Conservation (phyloP, 108 stramenopile species). For the Skeletonema menzelii region DNA sequence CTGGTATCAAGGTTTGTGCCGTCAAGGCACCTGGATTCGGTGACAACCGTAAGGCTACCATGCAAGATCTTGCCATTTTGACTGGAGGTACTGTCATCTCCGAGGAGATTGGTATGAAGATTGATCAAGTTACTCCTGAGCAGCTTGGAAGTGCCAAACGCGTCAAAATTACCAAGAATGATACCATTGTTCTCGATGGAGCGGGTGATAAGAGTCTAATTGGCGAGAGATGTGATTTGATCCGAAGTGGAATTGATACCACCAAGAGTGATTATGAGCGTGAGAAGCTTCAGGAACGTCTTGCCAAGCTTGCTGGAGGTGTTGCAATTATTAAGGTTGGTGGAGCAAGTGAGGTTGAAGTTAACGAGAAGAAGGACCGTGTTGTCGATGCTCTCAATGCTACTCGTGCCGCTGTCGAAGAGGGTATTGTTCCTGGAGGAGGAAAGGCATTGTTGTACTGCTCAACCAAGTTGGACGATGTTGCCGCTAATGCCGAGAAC, state of each 20-base stretch:
- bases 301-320: slow-evolving; percentile 98
- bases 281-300: slow-evolving; percentile 99
- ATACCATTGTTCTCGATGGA: slow-evolving; percentile 97
- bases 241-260: slow-evolving; percentile 90
- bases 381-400: slow-evolving; percentile 99
- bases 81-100: slow-evolving; percentile 98
- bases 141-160: slow-evolving; percentile 95
- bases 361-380: slow-evolving; percentile 99
- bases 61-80: slow-evolving; percentile 98
- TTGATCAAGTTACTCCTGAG: slow-evolving; percentile 91
- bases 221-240: slow-evolving; percentile 94
- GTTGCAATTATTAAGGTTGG: slow-evolving; percentile 99
- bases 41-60: slow-evolving; percentile 99
- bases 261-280: slow-evolving; percentile 99
- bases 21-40: slow-evolving; percentile 99
- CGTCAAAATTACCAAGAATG: slow-evolving; percentile 96
- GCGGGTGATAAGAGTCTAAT: slow-evolving; percentile 87
- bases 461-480: slow-evolving; percentile 82
- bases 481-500: slow-evolving; percentile 87
- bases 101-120: slow-evolving; percentile 97
- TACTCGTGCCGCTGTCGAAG: slow-evolving; percentile 98
- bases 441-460: slow-evolving; percentile 99
- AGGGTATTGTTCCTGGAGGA: slow-evolving; percentile 99
- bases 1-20: slow-evolving; percentile 99
- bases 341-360: slow-evolving; percentile 98